Evolutionary conservation across 495 filamentous ascomycete genomes (phyloP).

Genomic region (Hyaloscypha hepaticicola): DNA sequence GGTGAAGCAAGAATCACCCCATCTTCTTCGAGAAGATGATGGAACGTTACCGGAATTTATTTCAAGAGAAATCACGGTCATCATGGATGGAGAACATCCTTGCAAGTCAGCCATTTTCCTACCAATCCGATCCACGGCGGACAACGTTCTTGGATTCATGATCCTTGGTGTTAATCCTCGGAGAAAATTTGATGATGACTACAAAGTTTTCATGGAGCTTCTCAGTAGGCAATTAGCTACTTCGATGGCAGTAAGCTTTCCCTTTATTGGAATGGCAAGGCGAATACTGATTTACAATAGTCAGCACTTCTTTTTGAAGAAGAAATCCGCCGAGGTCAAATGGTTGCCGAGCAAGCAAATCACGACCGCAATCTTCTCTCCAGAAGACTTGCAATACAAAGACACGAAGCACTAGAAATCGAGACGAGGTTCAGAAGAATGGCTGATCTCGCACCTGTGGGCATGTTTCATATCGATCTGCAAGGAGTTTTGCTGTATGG

Average conservation of each 20-base stretch:
- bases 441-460: conserved; percentile 24
- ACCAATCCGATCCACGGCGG: conserved; percentile 34
- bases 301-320: conserved; percentile 24
- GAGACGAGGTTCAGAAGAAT: conserved; percentile 15
- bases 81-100: conserved; percentile 49
- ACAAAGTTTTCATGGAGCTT: conserved; percentile 30
- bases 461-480: conserved; percentile 23
- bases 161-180: conserved; percentile 46
- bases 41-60: conserved; percentile 5
- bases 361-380: conserved; percentile 19
- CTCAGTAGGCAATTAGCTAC: conserved; percentile 24
- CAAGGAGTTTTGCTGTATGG: conserved; percentile 19
- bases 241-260: conserved; percentile 16
- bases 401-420: conserved; percentile 14
- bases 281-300: conserved; percentile 7
- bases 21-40: conserved; percentile 5
- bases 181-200: conserved; percentile 42
- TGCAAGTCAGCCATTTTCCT: conserved; percentile 62
- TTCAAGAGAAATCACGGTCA: conserved; percentile 34
- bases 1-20: conserved; percentile 45
- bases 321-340: conserved; percentile 18
- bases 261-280: neutral
- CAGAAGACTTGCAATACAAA: conserved; percentile 21
- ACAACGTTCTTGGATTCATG: conserved; percentile 44
- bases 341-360: conserved; percentile 19